Base-by-base conservation (phyloP, 257 asterid genomes). In the Penstemon eatonii region DNA sequence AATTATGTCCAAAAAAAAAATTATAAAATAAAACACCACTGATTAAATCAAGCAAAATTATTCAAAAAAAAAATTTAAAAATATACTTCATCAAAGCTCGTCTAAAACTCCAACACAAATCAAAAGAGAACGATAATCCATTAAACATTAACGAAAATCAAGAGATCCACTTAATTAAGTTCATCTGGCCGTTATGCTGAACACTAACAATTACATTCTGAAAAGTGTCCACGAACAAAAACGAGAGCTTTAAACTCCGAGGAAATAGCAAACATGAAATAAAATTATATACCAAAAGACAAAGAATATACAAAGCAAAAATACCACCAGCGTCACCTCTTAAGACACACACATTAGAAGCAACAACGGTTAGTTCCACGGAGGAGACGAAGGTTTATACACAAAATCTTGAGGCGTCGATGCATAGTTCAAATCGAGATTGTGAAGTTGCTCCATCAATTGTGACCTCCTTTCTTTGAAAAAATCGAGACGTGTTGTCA, bases 401-500 rank as follows among this genome's bases (percentile, higher is more conserved):
- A 82, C 65, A 68, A 78, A 84, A 61, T 90, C 94, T 8, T 80
- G 95, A 67, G 90, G 75, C 38, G 83, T 25, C 33, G 97, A 75
- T 69, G 82, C 93, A 54, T 86, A 80, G 82, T 84, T 86, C 54
- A 88, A 60, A 74, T 92, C 98, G 56, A 92, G 79, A 80, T 70
- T 88, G 71, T 90, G 96, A 63, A 92, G 97, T 65, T 92, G 98
- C 72, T 89, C 98, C 96, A 92, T 92, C 78, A 92, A 79, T 81
- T 92, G 98, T n/a, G 98, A 90, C 66, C 98, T 85, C 70, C 98
- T 74, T 67, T 92, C 98, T 84, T 90, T 92, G 80, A 92, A 92
- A 83, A 90, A 92, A 74, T 88, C 97, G 8, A 92, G 91, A 33
- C 96, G 98, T 6, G 96, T 75, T 7, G 96, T 92, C 75, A 92